Evolutionary conservation across 2,329 filamentous ascomycete genomes (phyloP), one percentile per base, ranked within the genome.

Genomic region (Didymellaceae sp.): DNA sequence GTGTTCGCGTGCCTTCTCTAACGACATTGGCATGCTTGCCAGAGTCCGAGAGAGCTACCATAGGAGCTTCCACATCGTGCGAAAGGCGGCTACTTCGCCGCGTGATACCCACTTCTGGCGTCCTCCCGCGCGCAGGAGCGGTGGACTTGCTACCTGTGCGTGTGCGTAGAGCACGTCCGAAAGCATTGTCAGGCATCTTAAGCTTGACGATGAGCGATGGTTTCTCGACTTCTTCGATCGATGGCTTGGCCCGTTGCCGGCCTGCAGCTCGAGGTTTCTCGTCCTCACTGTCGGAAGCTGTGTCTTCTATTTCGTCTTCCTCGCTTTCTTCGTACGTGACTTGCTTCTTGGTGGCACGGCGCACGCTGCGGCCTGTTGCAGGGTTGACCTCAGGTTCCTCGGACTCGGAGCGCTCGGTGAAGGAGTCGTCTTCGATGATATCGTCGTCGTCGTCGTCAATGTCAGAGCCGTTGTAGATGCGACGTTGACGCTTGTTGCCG

Each of bases 31-130:
- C 77, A 65, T 86, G 82, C 51, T 76, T 80, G 14, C 84, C 84
- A 6, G 83, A 85, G 55, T 82, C 80, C 3, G 83, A 82, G 34
- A 86, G 72, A 13, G 80, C 82, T 35, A 84, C 72, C 11, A 86
- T 77, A 25, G 82, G 78, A 26, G 81, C 79, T 20, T 81, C 78
- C 4, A 80, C 74, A 56, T 83, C 82, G 54, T 83, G 82, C 18
- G 80, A 84, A 14, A 83, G 76, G 35, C 85, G 83, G 63, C 82
- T 85, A 56, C 79, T 85, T 54, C 83, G 78, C 56, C 84, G 75
- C 30, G 73, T 75, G 22, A 67, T 70, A 1, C 59, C 64, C 13
- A 63, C 57, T 52, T 75, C 61, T 54, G 71, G 70, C 8, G 74
- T 74, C 42, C 62, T 69, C n/a, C 72, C 73, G 21, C 73, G 71